A percentile compares a stretch with the other conserved stretches of the same genome.
Conservation (phyloP, 129 eudicot species). For the Escallonia rubra region DNA sequence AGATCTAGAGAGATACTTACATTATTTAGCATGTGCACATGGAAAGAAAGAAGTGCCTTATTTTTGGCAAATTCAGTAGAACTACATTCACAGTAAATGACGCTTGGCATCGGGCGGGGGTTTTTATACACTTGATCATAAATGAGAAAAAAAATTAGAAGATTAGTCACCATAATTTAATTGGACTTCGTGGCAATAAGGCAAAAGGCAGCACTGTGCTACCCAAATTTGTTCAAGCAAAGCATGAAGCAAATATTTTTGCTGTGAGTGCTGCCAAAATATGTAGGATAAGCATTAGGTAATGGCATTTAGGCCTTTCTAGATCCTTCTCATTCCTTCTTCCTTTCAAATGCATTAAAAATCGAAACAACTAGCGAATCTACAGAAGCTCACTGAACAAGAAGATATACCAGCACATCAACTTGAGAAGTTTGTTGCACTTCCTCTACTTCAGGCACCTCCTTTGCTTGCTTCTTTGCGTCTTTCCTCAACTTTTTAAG, state of each 20-base stretch:
- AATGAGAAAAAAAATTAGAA: no score
- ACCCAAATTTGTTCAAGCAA: no score
- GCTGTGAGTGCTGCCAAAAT: no score
- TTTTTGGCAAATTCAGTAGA: not conserved
- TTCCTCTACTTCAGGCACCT: conserved; percentile 41
- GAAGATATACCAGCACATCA: conserved; percentile 59
- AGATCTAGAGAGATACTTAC: not conserved
- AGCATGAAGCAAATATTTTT: no score
- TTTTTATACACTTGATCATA: no score
- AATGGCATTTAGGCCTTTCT: not conserved
- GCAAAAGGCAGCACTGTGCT: no score
- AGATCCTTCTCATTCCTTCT: not conserved
- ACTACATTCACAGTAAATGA: no score
- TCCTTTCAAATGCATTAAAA: not conserved
- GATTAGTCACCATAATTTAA: no score
- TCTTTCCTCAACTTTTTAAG: conserved; percentile 72
- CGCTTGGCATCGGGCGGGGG: no score
- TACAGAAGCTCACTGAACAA: not conserved
- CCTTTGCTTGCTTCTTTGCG: conserved; percentile 81
- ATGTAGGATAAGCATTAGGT: not conserved
- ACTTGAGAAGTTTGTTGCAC: conserved; percentile 63
- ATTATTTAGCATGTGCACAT: not conserved
- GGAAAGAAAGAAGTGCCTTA: not conserved
- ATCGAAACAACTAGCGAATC: not conserved
- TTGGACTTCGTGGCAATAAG: no score